Evolutionary conservation across 257 asterid species (phyloP), one percentile per base, ranked within the genome.

Genomic region (Jacaranda mimosifolia): DNA sequence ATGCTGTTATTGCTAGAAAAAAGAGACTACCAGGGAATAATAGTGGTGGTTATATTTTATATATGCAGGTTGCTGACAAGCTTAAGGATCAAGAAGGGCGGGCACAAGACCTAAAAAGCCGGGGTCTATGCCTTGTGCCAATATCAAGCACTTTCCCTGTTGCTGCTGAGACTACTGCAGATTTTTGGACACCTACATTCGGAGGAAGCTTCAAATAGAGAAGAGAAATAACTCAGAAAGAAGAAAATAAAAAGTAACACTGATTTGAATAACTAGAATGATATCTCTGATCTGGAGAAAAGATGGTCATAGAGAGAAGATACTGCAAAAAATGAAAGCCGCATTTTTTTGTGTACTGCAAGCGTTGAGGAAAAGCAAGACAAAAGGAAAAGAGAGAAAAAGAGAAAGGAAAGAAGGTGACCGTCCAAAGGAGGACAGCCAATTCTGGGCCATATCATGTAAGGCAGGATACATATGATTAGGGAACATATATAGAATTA

Each of bases 51-150:
- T 13, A 13, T 7, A 56, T n/a, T 12, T 53, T 9, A 4, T 43
- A 43, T 21, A 7, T 36, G 83, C 86, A 89, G 96, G 80, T 9
- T 65, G 73, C 45, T 26, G 86, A 79, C 69, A 86, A 78, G 60
- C n/a, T 14, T 3, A 78, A 72, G 82, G 88, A 84, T 8, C 66
- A 73, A 76, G 85, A 91, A 77, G 88, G 77, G 75, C n/a, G 46
- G 39, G 85, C 68, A 17, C 78, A 70, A 72, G 97, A 89, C 82
- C 77, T 92, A 70, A 87, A 75, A 79, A 87, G 91, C 78, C 90
- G 90, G 26, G 99, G 99, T 5, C 90, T 95, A 42, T 92, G 98
- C 83, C 90, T 95, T 6, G 97, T 93, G 62, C 99, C 98, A 11
- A 83, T 91, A 62, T 85, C 97, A 3, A 91, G 96, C 86, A 92